Base-by-base conservation (phyloP, 306 rosid species). In the Begonia fuchsioides region DNA sequence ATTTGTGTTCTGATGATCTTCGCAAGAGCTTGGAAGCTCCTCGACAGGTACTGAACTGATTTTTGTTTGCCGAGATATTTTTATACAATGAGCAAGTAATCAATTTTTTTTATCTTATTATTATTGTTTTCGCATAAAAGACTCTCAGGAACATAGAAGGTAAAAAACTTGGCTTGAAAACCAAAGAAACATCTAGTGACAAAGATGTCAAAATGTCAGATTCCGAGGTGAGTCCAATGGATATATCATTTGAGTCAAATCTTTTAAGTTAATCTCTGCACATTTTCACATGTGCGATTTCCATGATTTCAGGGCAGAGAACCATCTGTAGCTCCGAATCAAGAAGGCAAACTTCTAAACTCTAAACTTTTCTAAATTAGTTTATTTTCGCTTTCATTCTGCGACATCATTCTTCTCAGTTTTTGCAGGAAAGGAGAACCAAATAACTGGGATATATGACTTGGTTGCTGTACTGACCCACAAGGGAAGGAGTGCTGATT, bases 401-500 rank as follows among this genome's bases (percentile, higher is more conserved):
- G 5, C 44, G 1, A 26, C 32, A 26, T 26, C 3, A 26, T 41
- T 13, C 3, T 1, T 41, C 44, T 1, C 44, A 6, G 44, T 11
- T 41, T 4, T 41, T 65, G 72, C 87, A 46, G 77, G 72, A 40
- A 79, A 65, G 44, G 85, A 71, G 68, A 49, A 77, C 48, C 86
- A 83, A 13, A 72, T 92, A 86, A 92, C 96, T 32, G 98, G 88
- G 56, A 58, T 86, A 58, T 92, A 92, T 57, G 98, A 92, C 70
- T 72, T 92, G 93, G 98, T 82, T 32, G 83, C 98, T 54, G 96
- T 92, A 58, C 70, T 92, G 72, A 92, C 98, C 66, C 96, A 85
- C 93, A 92, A 92, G 78, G 98, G 98, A 41, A 78, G 98, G 61
- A 80, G 98, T 69, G 98, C 98, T 41, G 96, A 86, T 71, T 92